Evolutionary conservation across 345 rosid species (phyloP).

Genomic region (Raphanus sativus): DNA sequence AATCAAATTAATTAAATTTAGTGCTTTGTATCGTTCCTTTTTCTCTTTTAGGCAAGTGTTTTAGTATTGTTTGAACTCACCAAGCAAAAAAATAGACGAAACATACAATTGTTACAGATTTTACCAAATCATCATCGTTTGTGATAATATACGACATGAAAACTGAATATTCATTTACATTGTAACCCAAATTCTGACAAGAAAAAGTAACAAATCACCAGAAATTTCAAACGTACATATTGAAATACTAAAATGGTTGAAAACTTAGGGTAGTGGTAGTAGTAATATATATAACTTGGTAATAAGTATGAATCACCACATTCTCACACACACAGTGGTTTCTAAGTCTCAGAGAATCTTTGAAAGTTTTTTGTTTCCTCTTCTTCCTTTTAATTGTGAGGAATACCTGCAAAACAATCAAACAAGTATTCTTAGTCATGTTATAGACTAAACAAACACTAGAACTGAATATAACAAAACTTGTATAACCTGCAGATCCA

Average conservation of each 20-base stretch:
- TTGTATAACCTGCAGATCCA: slow-evolving; percentile 19
- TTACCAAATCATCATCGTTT: neutral
- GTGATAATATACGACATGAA: slow-evolving; percentile 3
- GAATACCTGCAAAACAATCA: slow-evolving; percentile 26
- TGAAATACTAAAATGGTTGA: neutral
- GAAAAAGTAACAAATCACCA: neutral
- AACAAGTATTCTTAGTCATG: neutral
- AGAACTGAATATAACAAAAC: neutral
- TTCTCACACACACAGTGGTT: slow-evolving; percentile 22
- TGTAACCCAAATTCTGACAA: neutral
- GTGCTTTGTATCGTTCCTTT: neutral
- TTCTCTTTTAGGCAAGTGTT: neutral
- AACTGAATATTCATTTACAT: neutral
- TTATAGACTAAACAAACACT: neutral
- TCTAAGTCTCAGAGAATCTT: neutral
- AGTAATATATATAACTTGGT: slow-evolving; percentile 6
- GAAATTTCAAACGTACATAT: neutral
- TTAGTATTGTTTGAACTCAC: neutral
- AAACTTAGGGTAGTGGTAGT: neutral
- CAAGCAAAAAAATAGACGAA: neutral
- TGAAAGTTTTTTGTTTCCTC: slow-evolving; percentile 6
- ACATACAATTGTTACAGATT: neutral
- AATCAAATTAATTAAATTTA: neutral
- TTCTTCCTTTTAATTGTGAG: slow-evolving; percentile 19
- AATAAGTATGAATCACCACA: slow-evolving; percentile 32